These are phyloP conservation scores for Dovyalis caffra DNA, from an alignment of 345 rosid species.

Conservation along the genomic window DNA sequence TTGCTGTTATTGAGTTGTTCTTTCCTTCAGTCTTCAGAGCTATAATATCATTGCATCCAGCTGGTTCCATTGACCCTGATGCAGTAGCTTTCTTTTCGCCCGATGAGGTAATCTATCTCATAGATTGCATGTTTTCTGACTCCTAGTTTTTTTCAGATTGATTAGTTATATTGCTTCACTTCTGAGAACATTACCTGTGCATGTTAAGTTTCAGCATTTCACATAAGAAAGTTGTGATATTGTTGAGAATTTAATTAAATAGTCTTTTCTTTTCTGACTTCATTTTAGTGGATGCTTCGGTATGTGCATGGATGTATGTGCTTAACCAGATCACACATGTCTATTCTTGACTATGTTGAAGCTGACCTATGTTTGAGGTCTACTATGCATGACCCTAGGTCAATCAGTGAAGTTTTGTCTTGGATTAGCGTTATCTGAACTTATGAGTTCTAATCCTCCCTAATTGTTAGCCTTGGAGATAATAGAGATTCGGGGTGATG, in stretches of 20 bases:
- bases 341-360: neutral
- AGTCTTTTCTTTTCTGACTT: no score
- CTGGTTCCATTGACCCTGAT: slow-evolving; percentile 86
- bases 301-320: no score
- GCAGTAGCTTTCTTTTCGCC: slow-evolving; percentile 96
- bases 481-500: no score
- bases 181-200: no score
- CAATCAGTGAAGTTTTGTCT: neutral
- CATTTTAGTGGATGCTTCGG: no score
- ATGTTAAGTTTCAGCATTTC: no score
- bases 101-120: slow-evolving; percentile 64
- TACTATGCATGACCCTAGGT: neutral
- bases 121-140: neutral
- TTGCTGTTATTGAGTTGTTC: slow-evolving; percentile 68
- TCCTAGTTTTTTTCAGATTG: neutral
- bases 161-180: neutral
- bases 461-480: neutral
- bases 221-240: no score
- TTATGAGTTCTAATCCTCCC: neutral
- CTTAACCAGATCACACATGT: no score
- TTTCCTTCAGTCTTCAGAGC: slow-evolving; percentile 82
- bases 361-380: neutral
- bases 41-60: slow-evolving; percentile 81
- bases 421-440: slow-evolving; percentile 6
- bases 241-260: no score